Base-by-base conservation (phyloP, 495 filamentous ascomycete genomes). In the Achaetomiella virescens region DNA sequence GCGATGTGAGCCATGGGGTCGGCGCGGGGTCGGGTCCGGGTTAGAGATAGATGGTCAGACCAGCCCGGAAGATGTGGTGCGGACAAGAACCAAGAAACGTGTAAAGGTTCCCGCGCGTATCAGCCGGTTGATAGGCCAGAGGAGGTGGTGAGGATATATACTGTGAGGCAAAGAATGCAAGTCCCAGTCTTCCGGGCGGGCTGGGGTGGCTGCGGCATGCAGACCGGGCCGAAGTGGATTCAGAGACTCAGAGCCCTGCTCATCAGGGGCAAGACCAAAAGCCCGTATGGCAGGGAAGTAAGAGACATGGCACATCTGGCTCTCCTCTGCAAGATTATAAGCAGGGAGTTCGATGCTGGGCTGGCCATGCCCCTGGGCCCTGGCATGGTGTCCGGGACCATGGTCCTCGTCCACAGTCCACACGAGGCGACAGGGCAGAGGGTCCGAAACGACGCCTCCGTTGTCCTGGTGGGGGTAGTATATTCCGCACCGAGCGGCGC, bases 1-100 rank as follows among this genome's bases (percentile, higher is more conserved):
- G 68, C 75, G 66, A 78, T 78, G 70, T 78, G 76, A 60, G 72
- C 69, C 76, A 78, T 78, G 63, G 62, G 54, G 43, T 50, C 51
- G 61, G 63, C 38, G 42, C 58, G 50, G 57, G 64, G 63, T 41
- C 43, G 12, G 55, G 47, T 57, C 37, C 52, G 62, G 63, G 62
- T 70, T 61, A 62, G 67, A 68, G 67, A 57, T 62, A 58, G 48
- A 72, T 58, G 45, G 38, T 58, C 53, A 59, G 60, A 59, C 65
- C 63, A 47, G 61, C 57, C 61, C 62, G 57, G 67, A 57, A 57
- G 59, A 57, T 60, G 56, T 50, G 62, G 31, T 64, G 50, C 62
- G 59, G 60, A 36, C 52, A 57, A 61, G 61, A 57, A 60, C 62
- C 62, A 63, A 60, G 58, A 60, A 57, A 56, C 48, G 54, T 35